Percentiles rank a stretch among this genome's conserved stretches.
Evolutionary conservation across 192 early-diverging fungal genomes (phyloP).

Genomic region (Coemansia sp.): DNA sequence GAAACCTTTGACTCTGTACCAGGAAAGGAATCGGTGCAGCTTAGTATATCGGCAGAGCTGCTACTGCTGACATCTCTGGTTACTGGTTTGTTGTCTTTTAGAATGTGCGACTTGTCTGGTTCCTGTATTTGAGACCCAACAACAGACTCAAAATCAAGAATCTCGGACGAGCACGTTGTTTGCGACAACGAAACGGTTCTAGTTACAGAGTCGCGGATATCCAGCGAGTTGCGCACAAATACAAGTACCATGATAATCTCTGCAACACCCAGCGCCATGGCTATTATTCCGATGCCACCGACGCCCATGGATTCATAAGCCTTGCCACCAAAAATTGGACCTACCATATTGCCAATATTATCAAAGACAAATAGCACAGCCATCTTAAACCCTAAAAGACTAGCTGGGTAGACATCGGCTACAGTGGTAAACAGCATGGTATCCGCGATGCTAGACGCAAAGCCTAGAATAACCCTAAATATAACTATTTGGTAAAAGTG

Average conservation of each 20-base stretch:
- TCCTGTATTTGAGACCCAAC: background rate
- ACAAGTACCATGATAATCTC: slow-evolving; percentile 31
- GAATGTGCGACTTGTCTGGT: background rate
- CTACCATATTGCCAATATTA: slow-evolving; percentile 52
- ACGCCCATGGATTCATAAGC: slow-evolving; percentile 49
- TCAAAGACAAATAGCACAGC: slow-evolving; percentile 50
- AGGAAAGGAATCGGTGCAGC: background rate
- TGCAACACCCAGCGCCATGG: slow-evolving; percentile 30
- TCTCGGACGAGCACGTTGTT: background rate
- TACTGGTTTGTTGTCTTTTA: background rate
- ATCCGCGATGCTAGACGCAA: slow-evolving; percentile 46
- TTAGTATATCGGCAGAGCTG: background rate
- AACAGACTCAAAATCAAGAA: background rate
- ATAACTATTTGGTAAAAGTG: slow-evolving; percentile 41
- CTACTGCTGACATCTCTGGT: background rate
- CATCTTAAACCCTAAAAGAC: slow-evolving; percentile 47
- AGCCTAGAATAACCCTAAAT: slow-evolving; percentile 40
- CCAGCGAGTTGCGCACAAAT: slow-evolving; percentile 50
- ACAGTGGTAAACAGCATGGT: slow-evolving; percentile 52
- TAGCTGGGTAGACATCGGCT: slow-evolving; percentile 50
- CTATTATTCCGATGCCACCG: slow-evolving; percentile 40
- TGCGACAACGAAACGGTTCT: background rate
- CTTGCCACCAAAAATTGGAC: slow-evolving; percentile 43
- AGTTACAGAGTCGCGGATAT: slow-evolving; percentile 20
- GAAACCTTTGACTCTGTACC: background rate